Base-by-base conservation (phyloP, 1,139 yeast species). In the Lodderomyces orthopsilosis region DNA sequence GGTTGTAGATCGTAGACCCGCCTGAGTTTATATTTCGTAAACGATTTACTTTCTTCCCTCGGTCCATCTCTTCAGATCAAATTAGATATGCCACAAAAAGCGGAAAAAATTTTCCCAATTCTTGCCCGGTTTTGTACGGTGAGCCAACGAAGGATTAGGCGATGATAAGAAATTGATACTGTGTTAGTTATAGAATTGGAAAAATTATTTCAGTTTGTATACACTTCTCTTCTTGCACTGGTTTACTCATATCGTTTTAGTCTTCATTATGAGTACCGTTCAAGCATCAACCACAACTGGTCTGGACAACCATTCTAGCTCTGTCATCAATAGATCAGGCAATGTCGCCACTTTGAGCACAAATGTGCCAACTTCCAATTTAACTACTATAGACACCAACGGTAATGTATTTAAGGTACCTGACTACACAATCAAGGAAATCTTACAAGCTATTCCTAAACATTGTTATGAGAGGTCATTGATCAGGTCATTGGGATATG, bases 361-460 rank as follows among this genome's bases (percentile, higher is more conserved):
- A 23, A 42, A 52, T 30, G 54, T 67, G 46, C 66, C 73, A n/a
- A 40, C 49, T 14, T 43, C 51, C 30, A 42, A 53, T 34, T 55
- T 68, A 46, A 66, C 73, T n/a, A 79, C 82, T 38, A 63, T 74
- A 45, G 82, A 83, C 61, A 76, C 85, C 40, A 60, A 66, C 56
- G 95, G 94, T 30, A 70, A 81, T 44, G 79, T 71, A 46, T 86
- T 84, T 61, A 75, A 74, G 44, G 91, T 81, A 8, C 94, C 94
- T 23, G 87, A 83, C 56, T 83, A 70, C 67, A 68, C 90, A 51
- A 83, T 85, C 61, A 83, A 83, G 69, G 89, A 85, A 52, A 75
- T 85, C 51, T 68, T 85, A 56, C 75, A 76, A 45, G 87, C 83
- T 35, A 85, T 85, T 54, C 95, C 95, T 45, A 73, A 80, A 49